Evolutionary conservation across 2,329 filamentous ascomycete species (phyloP).

Genomic region (Talaromyces rugulosus): DNA sequence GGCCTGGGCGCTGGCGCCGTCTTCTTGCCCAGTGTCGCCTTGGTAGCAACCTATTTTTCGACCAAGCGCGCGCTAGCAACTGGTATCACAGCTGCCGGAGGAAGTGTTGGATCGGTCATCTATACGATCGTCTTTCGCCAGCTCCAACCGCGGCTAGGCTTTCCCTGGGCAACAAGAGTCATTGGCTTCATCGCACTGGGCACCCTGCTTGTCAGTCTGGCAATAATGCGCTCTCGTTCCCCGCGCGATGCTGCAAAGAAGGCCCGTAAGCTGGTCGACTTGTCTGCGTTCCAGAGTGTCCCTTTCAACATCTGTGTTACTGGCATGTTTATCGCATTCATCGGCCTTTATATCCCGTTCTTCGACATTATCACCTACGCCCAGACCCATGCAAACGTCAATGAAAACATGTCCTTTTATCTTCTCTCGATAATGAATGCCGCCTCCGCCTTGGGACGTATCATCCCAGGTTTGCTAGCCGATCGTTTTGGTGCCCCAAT

Average conservation of each 20-base stretch:
- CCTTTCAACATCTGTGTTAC: conserved; percentile 45
- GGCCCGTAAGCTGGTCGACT: conserved; percentile 40
- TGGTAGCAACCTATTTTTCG: conserved; percentile 64
- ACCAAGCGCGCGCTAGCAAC: conserved; percentile 55
- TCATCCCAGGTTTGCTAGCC: conserved; percentile 56
- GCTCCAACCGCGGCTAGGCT: conserved; percentile 47
- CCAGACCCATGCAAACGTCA: conserved; percentile 16
- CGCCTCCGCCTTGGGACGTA: conserved; percentile 55
- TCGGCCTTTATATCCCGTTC: conserved; percentile 42
- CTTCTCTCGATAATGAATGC: conserved; percentile 65
- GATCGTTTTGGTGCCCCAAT: conserved; percentile 57
- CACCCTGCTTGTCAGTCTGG: conserved; percentile 34
- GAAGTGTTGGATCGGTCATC: conserved; percentile 52
- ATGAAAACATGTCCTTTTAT: conserved; percentile 46
- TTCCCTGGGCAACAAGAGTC: conserved; percentile 58
- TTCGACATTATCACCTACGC: conserved; percentile 29
- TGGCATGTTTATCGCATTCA: conserved; percentile 55
- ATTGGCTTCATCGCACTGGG: conserved; percentile 60
- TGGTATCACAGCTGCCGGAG: conserved; percentile 57
- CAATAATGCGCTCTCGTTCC: conserved; percentile 40
- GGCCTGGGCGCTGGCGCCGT: conserved; percentile 52
- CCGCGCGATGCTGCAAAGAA: conserved; percentile 39
- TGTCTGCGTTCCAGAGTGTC: conserved; percentile 59
- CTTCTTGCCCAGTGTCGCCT: conserved; percentile 61
- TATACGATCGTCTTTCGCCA: conserved; percentile 49